Base-by-base conservation (phyloP, 2,329 filamentous ascomycete genomes). In the Monilinia aucupariae region DNA sequence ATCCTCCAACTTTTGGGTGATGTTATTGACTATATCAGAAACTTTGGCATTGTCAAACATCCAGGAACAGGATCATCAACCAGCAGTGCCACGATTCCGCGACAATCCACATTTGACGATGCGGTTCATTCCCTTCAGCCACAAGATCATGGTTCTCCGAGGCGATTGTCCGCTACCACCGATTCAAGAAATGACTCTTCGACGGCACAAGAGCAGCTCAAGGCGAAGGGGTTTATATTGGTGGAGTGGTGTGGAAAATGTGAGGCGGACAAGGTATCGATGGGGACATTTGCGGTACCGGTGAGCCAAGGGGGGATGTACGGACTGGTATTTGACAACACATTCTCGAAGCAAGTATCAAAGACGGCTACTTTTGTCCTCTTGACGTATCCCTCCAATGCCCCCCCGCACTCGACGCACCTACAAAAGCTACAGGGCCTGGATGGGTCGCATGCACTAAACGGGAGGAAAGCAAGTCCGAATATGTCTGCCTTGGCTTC, bases 41-140 rank as follows among this genome's bases (percentile, higher is more conserved):
- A 97, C 78, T 96, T 99, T 75, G 94, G 92, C 73, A 89, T 99
- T 72, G 96, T 99, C 77, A 97, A 97, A 75, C 94, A 97, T 75
- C 93, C 94, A 2, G 92, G 92, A 68, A 87, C 61, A 62, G 60
- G 51, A 17, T 30, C 94, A 2, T 64, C 61, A 59, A 53, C 56
- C 64, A 69, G 65, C 60, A 70, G 59, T 66, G 63, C 59, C 51
- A 70, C 66, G 59, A 68, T 68, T 52, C 66, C 61, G 41, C 64
- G 64, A 61, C 54, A 60, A 41, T 58, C 66, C 5, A 52, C 60
- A n/a, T 48, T 68, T 5, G 70, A 71, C 32, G 71, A 72, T 64
- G 58, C 68, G 2, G 32, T 64, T 37, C 30, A 66, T 27, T 61
- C 67, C 50, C 67, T 70, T 25, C 68, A 68, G 34, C 70, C 69